A percentile compares a stretch with the other conserved stretches of the same genome.
Conservation (phyloP, 2,329 filamentous ascomycete species). For the Cladosporium sp. region DNA sequence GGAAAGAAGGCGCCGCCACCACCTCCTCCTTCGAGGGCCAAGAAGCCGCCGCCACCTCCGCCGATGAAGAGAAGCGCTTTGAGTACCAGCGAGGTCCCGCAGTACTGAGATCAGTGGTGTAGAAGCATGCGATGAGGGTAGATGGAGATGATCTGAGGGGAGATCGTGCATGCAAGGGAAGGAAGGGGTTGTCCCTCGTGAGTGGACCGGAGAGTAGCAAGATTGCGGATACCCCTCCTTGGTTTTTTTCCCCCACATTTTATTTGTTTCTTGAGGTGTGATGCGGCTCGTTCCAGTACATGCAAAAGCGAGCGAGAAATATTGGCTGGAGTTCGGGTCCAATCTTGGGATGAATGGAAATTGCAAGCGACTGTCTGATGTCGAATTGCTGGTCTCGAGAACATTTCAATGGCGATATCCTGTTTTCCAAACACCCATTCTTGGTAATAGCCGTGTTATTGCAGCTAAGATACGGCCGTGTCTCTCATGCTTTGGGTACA, state of each 20-base stretch:
- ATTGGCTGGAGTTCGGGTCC: neutral
- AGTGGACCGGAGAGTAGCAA: neutral
- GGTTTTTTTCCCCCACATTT: neutral
- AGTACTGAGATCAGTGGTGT: slow-evolving; percentile 24
- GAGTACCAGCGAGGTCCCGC: slow-evolving; percentile 41
- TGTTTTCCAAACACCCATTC: neutral
- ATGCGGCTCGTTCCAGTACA: neutral
- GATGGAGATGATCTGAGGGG: neutral
- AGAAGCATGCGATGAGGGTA: neutral
- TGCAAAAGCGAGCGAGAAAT: neutral
- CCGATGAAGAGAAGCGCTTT: slow-evolving; percentile 61
- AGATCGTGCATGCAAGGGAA: neutral
- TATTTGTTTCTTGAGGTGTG: neutral
- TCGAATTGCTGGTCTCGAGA: neutral
- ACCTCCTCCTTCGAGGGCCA: slow-evolving; percentile 52
- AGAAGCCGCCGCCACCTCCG: slow-evolving; percentile 66
- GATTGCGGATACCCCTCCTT: slow-evolving; percentile 1
- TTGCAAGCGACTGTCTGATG: neutral
- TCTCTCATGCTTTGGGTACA: too few relatives aligned
- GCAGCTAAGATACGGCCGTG: neutral
- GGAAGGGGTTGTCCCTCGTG: neutral
- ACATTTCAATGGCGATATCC: neutral
- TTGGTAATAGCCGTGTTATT: neutral
- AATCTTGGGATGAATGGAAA: neutral
- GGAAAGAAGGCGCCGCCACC: slow-evolving; percentile 64